phyloP scores from a whole-genome alignment of 148 eudicot species.

The Pharnaceum exiguum region DNA sequence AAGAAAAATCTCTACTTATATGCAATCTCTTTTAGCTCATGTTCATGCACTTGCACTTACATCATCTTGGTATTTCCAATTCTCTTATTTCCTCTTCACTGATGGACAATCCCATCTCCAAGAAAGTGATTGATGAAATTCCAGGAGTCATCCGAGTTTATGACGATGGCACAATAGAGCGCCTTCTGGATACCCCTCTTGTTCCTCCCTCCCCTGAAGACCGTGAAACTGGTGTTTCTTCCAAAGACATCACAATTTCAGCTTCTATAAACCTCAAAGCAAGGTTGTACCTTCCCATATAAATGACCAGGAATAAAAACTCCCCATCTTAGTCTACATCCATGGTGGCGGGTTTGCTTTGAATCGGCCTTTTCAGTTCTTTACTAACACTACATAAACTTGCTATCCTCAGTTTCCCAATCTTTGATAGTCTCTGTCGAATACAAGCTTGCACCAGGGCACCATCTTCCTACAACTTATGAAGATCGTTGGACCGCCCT shows the following conservation, averaged over 20 bases:
- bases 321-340: slow-evolving; percentile 40
- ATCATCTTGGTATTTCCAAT: no score
- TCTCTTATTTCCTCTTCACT: no score
- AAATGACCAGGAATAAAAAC: not conserved
- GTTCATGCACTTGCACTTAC: no score
- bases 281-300: slow-evolving; percentile 35
- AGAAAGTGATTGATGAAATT: slow-evolving; percentile 20
- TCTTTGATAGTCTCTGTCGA: slow-evolving; percentile 33
- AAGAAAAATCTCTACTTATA: no score
- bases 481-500: slow-evolving; percentile 14
- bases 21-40: no score
- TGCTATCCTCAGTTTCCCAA: slow-evolving; percentile 19
- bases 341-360: slow-evolving; percentile 44
- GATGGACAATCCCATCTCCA: no score
- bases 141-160: slow-evolving; percentile 24
- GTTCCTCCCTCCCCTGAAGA: slow-evolving; percentile 30
- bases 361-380: slow-evolving; percentile 32
- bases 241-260: slow-evolving; percentile 30
- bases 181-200: slow-evolving; percentile 14
- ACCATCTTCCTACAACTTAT: slow-evolving; percentile 16
- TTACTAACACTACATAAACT: slow-evolving; percentile 31
- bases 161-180: slow-evolving; percentile 33
- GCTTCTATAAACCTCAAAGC: slow-evolving; percentile 13
- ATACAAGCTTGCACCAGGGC: slow-evolving; percentile 34
- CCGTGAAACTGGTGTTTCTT: slow-evolving; percentile 32